Conservation (phyloP, 768 basidiomycete species). For the Saitozyma sp. region DNA sequence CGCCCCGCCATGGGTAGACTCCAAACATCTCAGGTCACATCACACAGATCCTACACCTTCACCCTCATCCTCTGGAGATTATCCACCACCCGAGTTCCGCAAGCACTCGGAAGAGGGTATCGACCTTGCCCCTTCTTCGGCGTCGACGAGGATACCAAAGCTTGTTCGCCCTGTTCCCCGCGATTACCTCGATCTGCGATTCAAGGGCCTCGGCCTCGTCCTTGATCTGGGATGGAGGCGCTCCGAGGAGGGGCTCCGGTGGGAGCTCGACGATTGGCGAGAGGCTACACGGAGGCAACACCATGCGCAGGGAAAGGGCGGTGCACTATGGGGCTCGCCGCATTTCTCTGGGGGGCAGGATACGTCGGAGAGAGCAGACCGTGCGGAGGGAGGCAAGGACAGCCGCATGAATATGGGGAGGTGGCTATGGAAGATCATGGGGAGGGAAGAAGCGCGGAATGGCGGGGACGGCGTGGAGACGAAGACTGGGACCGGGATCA, state of each 20-base stretch:
- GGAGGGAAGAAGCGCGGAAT: no score
- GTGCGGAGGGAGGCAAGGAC: no score
- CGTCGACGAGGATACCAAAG: no score
- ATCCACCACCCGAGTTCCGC: background rate
- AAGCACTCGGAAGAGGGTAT: background rate
- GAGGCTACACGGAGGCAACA: background rate
- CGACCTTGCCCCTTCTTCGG: background rate
- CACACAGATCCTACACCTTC: background rate
- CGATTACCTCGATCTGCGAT: constrained; percentile 4
- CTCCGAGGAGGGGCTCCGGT: constrained; percentile 6
- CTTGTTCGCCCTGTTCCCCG: background rate
- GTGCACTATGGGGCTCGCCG: background rate
- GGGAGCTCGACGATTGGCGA: constrained; percentile 5
- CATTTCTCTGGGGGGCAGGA: no score
- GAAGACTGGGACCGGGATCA: no score
- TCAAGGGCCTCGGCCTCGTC: constrained; percentile 9
- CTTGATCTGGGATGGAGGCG: constrained; percentile 6
- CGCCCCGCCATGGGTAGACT: background rate
- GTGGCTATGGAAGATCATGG: no score
- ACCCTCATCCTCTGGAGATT: background rate
- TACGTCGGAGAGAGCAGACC: no score
- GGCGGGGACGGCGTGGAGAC: no score
- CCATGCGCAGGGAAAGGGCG: background rate
- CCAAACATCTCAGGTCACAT: background rate
- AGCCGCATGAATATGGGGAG: no score